These are phyloP conservation scores for Botrytis fragariae DNA, from an alignment of 2,329 filamentous ascomycete species.

Conservation along the genomic window DNA sequence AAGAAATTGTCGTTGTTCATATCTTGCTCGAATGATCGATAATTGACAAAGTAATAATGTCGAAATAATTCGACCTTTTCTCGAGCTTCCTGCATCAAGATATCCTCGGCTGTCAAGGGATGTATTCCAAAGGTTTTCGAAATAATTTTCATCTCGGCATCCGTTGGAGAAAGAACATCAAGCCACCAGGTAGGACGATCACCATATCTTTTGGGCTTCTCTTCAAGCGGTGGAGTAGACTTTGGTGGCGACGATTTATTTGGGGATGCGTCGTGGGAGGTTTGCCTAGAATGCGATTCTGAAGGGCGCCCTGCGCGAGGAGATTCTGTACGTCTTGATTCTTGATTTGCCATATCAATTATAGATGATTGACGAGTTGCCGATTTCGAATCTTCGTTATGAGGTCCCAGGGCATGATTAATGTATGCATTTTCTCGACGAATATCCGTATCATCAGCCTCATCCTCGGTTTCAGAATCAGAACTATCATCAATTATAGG, in stretches of 20 bases:
- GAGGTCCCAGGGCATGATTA: constrained; percentile 31
- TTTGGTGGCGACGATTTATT: constrained; percentile 27
- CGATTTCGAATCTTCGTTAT: constrained; percentile 45
- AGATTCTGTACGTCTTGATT: constrained; percentile 24
- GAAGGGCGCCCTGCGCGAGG: constrained; percentile 6
- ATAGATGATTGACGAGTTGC: constrained; percentile 44
- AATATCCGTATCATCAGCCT: constrained; percentile 27
- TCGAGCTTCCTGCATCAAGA: constrained; percentile 93
- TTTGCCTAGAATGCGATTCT: constrained; percentile 23
- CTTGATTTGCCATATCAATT: constrained; percentile 28
- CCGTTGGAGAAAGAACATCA: constrained; percentile 85
- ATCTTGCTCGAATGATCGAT: constrained; percentile 96
- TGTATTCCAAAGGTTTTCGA: constrained; percentile 94
- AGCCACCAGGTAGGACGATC: constrained; percentile 96
- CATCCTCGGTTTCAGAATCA: constrained; percentile 57
- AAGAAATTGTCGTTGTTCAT: constrained; percentile 84
- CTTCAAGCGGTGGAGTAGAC: constrained; percentile 20
- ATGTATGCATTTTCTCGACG: constrained; percentile 35
- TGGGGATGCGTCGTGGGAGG: constrained; percentile 31
- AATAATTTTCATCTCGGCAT: constrained; percentile 92
- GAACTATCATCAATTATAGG: constrained; percentile 70
- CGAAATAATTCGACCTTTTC: constrained; percentile 98
- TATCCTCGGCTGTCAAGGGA: constrained; percentile 91
- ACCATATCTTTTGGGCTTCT: constrained; percentile 60
- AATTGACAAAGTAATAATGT: constrained; percentile 98